Base-by-base conservation (phyloP, 371 early-diverging fungal genomes). In the Dichotomocladium elegans region DNA sequence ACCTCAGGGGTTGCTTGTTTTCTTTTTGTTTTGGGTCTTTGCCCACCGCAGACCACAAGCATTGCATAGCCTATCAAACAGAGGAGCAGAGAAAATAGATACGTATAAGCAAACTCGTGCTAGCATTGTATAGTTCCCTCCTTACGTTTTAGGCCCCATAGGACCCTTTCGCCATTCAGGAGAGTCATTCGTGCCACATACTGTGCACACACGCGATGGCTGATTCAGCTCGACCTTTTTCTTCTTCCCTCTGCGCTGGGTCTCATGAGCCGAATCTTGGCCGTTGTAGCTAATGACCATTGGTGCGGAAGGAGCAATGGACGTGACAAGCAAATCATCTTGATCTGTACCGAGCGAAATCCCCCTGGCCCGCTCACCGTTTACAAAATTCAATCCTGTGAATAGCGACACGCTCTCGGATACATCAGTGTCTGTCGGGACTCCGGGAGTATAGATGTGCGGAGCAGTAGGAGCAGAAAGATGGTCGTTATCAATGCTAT, bases 121-220 rank as follows among this genome's bases (percentile, higher is more conserved):
- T 19, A 19, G 26, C 10, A 34, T 43, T n/a, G 21, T 41, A 27
- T 25, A 35, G 24, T 28, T 37, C 34, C 25, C 28, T 17, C 49
- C 72, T 70, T 68, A 81, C 77, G 80, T 79, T 52, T 77, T 79
- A 6, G 88, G 82, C 14, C 92, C 92, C 41, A 79, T 80, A 29
- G 89, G 90, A 2, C 92, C 91, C 57, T 82, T 80, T 47, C 93
- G 79, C 93, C 95, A 94, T 51, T 87, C 88, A 10, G 92, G 91
- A 0, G 92, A 87, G 22, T 83, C 80, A 0, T 86, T 87, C 15
- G 85, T 87, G 15, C 81, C 79, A 71, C 94, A 94, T 17, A 72
- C 78, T 8, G 66, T 54, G 34, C 65, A 59, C 51, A 70, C n/a
- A 57, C 58, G 25, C 34, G 45, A 30, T n/a, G 5, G 59, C 40